Conservation (phyloP, 1,284 basidiomycete genomes). For the Coniferiporia weirii region DNA sequence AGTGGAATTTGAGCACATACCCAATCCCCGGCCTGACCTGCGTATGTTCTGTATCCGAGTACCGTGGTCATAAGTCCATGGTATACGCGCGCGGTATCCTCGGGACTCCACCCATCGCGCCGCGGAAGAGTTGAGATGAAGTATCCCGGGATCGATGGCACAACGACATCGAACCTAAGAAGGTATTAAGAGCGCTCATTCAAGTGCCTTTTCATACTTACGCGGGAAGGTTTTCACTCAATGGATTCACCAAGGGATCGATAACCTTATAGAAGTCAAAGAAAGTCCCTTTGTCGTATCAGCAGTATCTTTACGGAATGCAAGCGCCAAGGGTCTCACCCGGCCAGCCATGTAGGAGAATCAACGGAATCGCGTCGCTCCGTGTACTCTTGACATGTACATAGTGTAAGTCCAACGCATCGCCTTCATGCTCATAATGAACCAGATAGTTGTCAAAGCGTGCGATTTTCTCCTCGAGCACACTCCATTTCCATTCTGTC, state of each 20-base stretch:
- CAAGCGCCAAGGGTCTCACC: slow-evolving; percentile 7
- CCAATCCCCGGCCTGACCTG: slow-evolving; percentile 24
- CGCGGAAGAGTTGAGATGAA: slow-evolving; percentile 22
- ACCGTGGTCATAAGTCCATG: slow-evolving; percentile 24
- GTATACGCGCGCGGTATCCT: slow-evolving; percentile 22
- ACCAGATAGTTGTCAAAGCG: slow-evolving; percentile 18
- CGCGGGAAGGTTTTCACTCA: slow-evolving; percentile 19
- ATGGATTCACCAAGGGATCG: slow-evolving; percentile 20
- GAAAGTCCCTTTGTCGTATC: slow-evolving; percentile 23
- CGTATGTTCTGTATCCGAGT: slow-evolving; percentile 23
- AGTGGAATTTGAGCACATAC: slow-evolving; percentile 12
- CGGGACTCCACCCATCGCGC: slow-evolving; percentile 19
- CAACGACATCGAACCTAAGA: slow-evolving; percentile 23
- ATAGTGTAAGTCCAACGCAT: slow-evolving; percentile 21
- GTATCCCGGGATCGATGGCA: slow-evolving; percentile 25
- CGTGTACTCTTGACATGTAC: slow-evolving; percentile 21
- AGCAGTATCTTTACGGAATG: neutral
- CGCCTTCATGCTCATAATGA: slow-evolving; percentile 15
- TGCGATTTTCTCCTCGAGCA: slow-evolving; percentile 15
- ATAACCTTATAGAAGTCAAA: slow-evolving; percentile 26
- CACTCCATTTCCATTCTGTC: slow-evolving; percentile 17
- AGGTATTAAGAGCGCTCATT: neutral
- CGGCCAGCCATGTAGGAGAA: slow-evolving; percentile 25
- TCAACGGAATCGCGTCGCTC: slow-evolving; percentile 23
- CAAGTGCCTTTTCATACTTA: slow-evolving; percentile 8